These are phyloP conservation scores for Citrullus amarus DNA, from an alignment of 306 rosid genomes.

Conservation along the genomic window DNA sequence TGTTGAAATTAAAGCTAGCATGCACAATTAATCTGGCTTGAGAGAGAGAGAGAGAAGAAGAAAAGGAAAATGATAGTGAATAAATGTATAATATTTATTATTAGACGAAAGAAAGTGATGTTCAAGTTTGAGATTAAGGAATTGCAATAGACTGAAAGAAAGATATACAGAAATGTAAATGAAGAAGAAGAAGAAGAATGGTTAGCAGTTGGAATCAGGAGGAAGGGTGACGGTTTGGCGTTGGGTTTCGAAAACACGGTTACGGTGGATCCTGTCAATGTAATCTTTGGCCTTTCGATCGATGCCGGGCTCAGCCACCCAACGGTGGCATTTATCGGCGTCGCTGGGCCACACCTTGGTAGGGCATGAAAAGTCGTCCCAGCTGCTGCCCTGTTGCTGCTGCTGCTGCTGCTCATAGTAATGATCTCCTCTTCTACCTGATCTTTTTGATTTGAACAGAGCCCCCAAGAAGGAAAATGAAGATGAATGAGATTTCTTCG, in stretches of 20 bases:
- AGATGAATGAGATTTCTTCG: background rate
- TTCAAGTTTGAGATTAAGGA: too few relatives aligned
- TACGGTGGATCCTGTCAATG: constrained; percentile 37
- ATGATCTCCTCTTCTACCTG: constrained; percentile 11
- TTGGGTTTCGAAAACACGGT: constrained; percentile 35
- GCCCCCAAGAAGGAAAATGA: constrained; percentile 46
- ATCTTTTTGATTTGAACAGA: constrained; percentile 34
- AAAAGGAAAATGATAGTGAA: too few relatives aligned
- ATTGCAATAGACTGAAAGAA: too few relatives aligned
- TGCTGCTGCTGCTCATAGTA: background rate
- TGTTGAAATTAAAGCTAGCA: too few relatives aligned
- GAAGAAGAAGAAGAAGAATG: background rate
- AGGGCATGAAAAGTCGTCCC: constrained; percentile 25
- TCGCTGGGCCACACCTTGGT: constrained; percentile 71
- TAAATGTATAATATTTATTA: too few relatives aligned
- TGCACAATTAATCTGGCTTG: too few relatives aligned
- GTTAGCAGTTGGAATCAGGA: background rate
- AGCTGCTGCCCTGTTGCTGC: background rate
- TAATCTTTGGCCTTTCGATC: constrained; percentile 49
- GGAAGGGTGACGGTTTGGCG: constrained; percentile 28
- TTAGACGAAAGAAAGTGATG: too few relatives aligned
- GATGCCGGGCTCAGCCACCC: constrained; percentile 67
- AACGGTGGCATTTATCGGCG: constrained; percentile 43
- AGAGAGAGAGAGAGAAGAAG: too few relatives aligned
- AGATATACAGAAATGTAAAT: background rate